These are phyloP conservation scores for Rhizopogon rudus DNA, from an alignment of 768 basidiomycete genomes.

Conservation along the genomic window DNA sequence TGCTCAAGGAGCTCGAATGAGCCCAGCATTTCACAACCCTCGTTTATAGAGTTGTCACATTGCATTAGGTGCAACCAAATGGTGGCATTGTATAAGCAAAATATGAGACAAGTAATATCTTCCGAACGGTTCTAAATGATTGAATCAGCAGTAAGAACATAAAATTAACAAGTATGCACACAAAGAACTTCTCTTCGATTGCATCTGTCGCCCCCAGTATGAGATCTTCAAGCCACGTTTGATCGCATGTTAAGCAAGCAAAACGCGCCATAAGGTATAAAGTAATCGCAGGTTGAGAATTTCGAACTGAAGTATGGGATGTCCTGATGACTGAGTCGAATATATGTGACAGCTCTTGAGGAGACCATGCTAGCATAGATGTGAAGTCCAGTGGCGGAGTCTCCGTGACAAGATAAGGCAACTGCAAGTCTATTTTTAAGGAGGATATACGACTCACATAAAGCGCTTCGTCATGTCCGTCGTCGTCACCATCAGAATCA, in stretches of 20 bases:
- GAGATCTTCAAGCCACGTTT: constrained; percentile 89
- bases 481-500: constrained; percentile 44
- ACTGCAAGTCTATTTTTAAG: not conserved
- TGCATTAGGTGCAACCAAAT: constrained; percentile 89
- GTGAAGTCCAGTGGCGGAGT: constrained; percentile 74
- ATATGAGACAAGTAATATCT: constrained; percentile 80
- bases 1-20: constrained; percentile 87
- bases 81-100: constrained; percentile 93
- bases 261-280: constrained; percentile 90
- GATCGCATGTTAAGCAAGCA: constrained; percentile 87
- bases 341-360: constrained; percentile 68
- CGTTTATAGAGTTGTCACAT: constrained; percentile 74
- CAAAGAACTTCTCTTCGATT: constrained; percentile 91
- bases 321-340: constrained; percentile 79
- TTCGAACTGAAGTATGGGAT: constrained; percentile 63
- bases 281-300: constrained; percentile 85
- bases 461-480: constrained; percentile 44
- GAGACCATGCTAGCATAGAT: constrained; percentile 92
- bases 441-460: constrained; percentile 32
- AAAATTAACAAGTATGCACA: constrained; percentile 35
- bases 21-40: constrained; percentile 78
- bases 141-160: constrained; percentile 7
- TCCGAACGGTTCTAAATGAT: constrained; percentile 66
- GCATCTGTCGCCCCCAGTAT: constrained; percentile 87
- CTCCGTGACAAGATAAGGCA: constrained; percentile 32